Conservation (phyloP, 345 rosid species). For the Lepidium aucheri region DNA sequence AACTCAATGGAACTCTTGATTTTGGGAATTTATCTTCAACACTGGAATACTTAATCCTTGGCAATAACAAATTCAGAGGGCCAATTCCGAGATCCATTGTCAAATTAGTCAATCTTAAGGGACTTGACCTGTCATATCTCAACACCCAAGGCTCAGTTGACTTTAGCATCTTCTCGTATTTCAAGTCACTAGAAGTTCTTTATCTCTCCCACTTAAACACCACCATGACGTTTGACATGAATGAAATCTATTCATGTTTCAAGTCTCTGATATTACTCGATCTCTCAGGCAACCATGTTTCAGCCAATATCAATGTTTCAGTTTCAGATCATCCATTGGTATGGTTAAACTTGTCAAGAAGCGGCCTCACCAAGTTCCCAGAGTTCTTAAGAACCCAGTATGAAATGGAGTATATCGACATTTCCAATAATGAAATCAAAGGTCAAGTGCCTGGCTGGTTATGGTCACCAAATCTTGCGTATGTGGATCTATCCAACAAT, state of each 20-base stretch:
- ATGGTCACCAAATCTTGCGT: no score
- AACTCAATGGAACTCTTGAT: no score
- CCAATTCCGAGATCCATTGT: conserved; percentile 1
- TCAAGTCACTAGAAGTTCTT: not conserved
- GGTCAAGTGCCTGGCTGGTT: no score
- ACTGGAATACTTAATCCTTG: not conserved
- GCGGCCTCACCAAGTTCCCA: not conserved
- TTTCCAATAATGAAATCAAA: no score
- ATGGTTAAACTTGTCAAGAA: not conserved
- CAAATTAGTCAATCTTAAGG: not conserved
- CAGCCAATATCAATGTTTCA: not conserved
- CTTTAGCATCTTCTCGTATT: conserved; percentile 8
- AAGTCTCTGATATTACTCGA: not conserved
- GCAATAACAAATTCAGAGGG: conserved; percentile 21
- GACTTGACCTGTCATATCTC: not conserved
- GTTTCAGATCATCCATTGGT: not conserved
- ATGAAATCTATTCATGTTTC: not conserved
- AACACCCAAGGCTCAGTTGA: not conserved
- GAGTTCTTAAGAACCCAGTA: no score
- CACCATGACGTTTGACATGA: not conserved
- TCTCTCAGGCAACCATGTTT: conserved; percentile 6
- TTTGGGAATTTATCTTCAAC: no score
- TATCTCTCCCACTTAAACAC: not conserved
- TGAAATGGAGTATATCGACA: no score
- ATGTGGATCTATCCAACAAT: no score